A percentile compares a stretch with the other conserved stretches of the same genome.
These are phyloP conservation scores for Phytophthora niederhauseri DNA, from an alignment of 352 stramenopile species.

Conservation along the genomic window DNA sequence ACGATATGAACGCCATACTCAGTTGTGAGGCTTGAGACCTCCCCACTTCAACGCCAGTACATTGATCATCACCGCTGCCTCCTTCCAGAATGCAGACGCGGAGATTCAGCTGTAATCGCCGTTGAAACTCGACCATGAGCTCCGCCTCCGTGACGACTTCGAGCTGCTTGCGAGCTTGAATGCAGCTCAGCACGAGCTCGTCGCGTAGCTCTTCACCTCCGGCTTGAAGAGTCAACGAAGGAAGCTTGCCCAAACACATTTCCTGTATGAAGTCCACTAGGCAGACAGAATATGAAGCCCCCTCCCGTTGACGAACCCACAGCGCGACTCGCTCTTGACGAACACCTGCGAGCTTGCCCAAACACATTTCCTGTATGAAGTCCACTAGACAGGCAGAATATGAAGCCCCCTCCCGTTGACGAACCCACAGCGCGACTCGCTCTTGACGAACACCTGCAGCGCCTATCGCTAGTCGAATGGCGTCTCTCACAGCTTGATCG, in stretches of 20 bases:
- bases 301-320: constrained; percentile 34
- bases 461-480: constrained; percentile 18
- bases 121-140: constrained; percentile 36
- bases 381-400: constrained; percentile 19
- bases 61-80: background rate
- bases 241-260: constrained; percentile 41
- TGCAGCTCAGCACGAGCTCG: constrained; percentile 38
- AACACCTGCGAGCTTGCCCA: constrained; percentile 37
- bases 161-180: constrained; percentile 39
- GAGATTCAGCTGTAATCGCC: constrained; percentile 44
- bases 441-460: constrained; percentile 42
- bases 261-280: constrained; percentile 39
- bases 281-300: background rate
- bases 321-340: constrained; percentile 46
- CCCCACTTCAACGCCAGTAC: background rate
- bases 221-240: constrained; percentile 40
- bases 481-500: background rate
- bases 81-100: constrained; percentile 51
- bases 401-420: constrained; percentile 7
- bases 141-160: constrained; percentile 42
- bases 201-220: constrained; percentile 42
- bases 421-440: constrained; percentile 44
- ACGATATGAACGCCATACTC: constrained; percentile 3
- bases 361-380: no score
- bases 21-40: background rate